These are phyloP conservation scores for Rhododendron williamsianum DNA, from an alignment of 148 eudicot species.

Conservation along the genomic window DNA sequence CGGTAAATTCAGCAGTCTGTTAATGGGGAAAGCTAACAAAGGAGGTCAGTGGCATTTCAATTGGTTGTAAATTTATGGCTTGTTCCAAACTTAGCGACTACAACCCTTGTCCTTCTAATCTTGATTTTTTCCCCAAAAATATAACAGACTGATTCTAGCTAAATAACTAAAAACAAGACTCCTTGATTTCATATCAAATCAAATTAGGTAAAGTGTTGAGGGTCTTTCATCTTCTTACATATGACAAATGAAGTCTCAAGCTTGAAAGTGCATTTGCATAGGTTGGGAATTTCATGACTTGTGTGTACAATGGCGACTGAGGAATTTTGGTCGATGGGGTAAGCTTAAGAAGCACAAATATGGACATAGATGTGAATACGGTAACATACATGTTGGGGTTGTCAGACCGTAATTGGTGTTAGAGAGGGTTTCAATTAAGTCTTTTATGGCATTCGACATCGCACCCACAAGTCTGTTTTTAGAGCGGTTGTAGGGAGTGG, in stretches of 20 bases:
- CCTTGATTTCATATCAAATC: neutral
- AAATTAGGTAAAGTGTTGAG: neutral
- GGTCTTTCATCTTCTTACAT: neutral
- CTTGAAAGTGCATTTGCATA: neutral
- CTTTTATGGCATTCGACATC: too few species aligned
- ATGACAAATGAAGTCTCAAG: neutral
- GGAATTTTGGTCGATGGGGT: neutral
- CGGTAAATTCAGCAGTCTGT: neutral
- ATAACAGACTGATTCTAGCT: neutral
- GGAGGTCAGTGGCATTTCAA: neutral
- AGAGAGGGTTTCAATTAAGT: too few species aligned
- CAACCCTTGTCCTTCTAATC: neutral
- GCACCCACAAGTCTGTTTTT: too few species aligned
- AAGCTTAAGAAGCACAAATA: neutral
- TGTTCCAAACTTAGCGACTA: neutral
- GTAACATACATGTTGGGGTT: neutral
- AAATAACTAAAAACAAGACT: neutral
- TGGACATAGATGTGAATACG: neutral
- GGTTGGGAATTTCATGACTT: neutral
- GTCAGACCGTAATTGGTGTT: too few species aligned
- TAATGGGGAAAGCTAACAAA: neutral
- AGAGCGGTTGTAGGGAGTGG: too few species aligned
- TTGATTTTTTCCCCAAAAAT: neutral
- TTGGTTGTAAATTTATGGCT: neutral
- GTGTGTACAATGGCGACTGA: neutral